Base-by-base conservation (phyloP, 1,284 basidiomycete genomes). In the Gomphus sp. region DNA sequence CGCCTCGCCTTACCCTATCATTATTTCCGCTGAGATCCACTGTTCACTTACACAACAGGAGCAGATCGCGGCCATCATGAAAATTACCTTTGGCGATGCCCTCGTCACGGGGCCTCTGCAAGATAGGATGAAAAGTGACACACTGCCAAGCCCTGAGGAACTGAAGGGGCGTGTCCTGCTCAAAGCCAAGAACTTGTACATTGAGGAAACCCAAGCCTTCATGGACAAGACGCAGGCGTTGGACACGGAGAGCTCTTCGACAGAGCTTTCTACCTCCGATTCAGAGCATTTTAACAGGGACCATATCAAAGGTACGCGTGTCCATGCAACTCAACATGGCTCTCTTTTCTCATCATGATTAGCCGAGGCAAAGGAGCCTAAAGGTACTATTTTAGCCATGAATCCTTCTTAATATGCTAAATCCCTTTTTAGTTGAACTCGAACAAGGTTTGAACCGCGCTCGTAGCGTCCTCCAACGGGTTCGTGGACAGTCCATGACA, bases 1-100 rank as follows among this genome's bases (percentile, higher is more conserved):
- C 41, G 81, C 91, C 0, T 97, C 93, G 2, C 91, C 93, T 0
- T 98, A 95, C 69, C 96, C 96, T 0, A 77, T 99, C 65, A 90
- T 99, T 68, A 87, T 99, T 62, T 97, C 93, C 10, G 88, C 94
- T 18, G 96, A 99, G 74, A 82, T 98, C 0, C 95, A 98, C 67
- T 97, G 93, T 70, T 78, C 82, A 0, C 66, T 93, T 3, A 71
- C 80, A 22, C 93, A 97, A 71, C 96, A 99, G 70, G 89, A 90
- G 52, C 78, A 80, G 68, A 79, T 98, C 33, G 93, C 87, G 0
- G 69, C 75, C 1, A 91, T 96, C 62, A 85, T 99, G 79, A 76
- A 71, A 14, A 81, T 87, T 37, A 84, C 83, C 1, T 91, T 99
- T 65, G 93, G 93, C 0, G 81, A 87, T 36, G 75, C 79, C 31